Base-by-base conservation (phyloP, 2,329 filamentous ascomycete species). In the Clonostachys rosea region DNA sequence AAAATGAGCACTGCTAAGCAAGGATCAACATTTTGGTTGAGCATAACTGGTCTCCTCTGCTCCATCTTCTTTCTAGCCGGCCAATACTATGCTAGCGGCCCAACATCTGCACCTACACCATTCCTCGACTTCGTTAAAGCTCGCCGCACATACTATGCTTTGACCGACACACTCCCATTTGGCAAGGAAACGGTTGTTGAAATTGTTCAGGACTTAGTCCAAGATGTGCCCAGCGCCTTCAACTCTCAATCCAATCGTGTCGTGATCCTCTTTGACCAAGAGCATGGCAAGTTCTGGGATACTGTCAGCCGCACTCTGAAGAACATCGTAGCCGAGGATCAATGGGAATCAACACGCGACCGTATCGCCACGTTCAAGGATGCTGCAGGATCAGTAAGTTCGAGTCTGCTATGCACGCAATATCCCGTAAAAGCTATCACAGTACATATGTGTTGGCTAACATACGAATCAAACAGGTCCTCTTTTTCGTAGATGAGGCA, bases 271-370 rank as follows among this genome's bases (percentile, higher is more conserved):
- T 77, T 94, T 59, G 85, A 86, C 59, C 79, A 79, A 51, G 87
- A 96, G 67, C 91, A 96, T 74, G 84, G 91, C 59, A 86, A 87
- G 72, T 82, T 95, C 56, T 96, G 91, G 91, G 84, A 89, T 63
- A 75, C 90, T 50, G 77, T 83, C 47, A 68, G 73, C 50, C 81
- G 84, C n/a, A 50, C 59, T 34, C 60, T 68, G 50, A 58, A 59
- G 48, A 53, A 53, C 50, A 78, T 90, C 49, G 83, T 92, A 18
- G 81, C 87, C 24, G 74, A 68, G 17, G 84, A 85, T 14, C 61
- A 71, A 51, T 91, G 79, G 73, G 69, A 80, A 61, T 46, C 64
- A 53, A 87, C 71, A 9, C 59, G 53, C 47, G 52, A 57, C 54
- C 68, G 68, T 58, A 60, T 75, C 50, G 63, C 59, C 54, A 59